Evolutionary conservation across 768 basidiomycete species (phyloP).

Genomic region (Brasilioporus rufonigricans): DNA sequence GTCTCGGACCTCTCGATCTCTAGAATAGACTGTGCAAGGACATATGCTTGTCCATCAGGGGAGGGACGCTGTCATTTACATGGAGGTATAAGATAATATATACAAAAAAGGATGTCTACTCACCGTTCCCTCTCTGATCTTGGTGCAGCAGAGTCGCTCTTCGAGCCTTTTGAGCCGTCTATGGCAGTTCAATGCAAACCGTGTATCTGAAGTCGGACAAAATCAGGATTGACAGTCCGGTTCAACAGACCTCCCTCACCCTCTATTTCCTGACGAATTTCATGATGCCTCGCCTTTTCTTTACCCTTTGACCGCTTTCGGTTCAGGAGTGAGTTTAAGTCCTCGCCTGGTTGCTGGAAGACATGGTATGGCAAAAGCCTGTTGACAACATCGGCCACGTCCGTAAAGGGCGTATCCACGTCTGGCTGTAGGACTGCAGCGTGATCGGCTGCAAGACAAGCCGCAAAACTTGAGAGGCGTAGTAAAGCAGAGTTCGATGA

Average conservation of each 20-base stretch:
- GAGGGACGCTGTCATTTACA: slow-evolving; percentile 47
- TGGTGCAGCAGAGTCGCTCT: slow-evolving; percentile 55
- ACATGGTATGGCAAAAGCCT: slow-evolving; percentile 79
- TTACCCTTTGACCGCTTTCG: slow-evolving; percentile 53
- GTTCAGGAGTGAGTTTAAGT: slow-evolving; percentile 40
- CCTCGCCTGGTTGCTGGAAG: slow-evolving; percentile 71
- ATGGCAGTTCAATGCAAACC: slow-evolving; percentile 65
- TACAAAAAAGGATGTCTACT: slow-evolving; percentile 16
- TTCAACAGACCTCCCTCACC: slow-evolving; percentile 35
- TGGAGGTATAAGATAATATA: slow-evolving; percentile 1
- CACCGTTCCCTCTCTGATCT: slow-evolving; percentile 57
- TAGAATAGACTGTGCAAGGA: slow-evolving; percentile 59
- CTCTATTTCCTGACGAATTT: slow-evolving; percentile 48
- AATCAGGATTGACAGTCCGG: slow-evolving; percentile 1
- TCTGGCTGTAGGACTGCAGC: slow-evolving; percentile 59
- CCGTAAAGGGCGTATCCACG: slow-evolving; percentile 64
- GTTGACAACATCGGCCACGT: slow-evolving; percentile 61
- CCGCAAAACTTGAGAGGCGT: slow-evolving; percentile 45
- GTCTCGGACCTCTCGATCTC: slow-evolving; percentile 68
- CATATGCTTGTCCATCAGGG: slow-evolving; percentile 61
- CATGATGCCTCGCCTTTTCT: slow-evolving; percentile 48
- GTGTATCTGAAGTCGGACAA: slow-evolving; percentile 50
- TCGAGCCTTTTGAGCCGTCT: slow-evolving; percentile 54
- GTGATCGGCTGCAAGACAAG: slow-evolving; percentile 63
- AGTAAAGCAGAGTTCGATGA: slow-evolving; percentile 12